phyloP scores from a whole-genome alignment of 768 basidiomycete genomes.

The Trametes maxima region DNA sequence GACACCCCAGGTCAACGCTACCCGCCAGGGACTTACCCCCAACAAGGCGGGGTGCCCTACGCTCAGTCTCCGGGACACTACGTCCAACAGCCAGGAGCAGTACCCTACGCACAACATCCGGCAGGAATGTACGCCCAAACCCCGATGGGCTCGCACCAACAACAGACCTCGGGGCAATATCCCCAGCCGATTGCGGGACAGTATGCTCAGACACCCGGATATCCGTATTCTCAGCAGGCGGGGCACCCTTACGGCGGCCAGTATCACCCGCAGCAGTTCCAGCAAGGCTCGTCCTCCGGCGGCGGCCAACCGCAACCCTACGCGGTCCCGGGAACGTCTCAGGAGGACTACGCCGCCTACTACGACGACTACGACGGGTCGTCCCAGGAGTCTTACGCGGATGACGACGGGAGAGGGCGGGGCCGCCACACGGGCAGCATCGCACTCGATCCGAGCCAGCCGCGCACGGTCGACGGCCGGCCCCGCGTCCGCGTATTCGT shows the following conservation, averaged over 20 bases:
- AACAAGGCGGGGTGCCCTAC: not conserved
- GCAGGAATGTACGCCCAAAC: too few relatives aligned
- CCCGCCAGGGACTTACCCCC: not conserved
- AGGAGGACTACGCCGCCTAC: not conserved
- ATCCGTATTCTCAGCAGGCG: not conserved
- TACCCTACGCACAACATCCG: too few relatives aligned
- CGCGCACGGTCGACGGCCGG: slow-evolving; percentile 18
- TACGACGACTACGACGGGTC: slow-evolving; percentile 9
- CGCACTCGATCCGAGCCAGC: slow-evolving; percentile 17
- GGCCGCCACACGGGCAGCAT: slow-evolving; percentile 3
- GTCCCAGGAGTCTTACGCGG: slow-evolving; percentile 1
- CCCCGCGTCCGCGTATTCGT: slow-evolving; percentile 20
- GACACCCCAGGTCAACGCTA: not conserved
- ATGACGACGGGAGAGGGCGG: slow-evolving; percentile 4
- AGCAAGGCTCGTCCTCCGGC: slow-evolving; percentile 7
- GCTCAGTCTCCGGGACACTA: not conserved
- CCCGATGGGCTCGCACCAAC: too few relatives aligned
- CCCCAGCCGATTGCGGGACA: not conserved
- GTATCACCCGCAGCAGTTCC: slow-evolving; percentile 2
- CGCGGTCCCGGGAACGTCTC: not conserved
- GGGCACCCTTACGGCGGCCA: not conserved
- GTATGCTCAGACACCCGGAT: not conserved
- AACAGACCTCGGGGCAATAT: too few relatives aligned
- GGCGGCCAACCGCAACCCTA: not conserved
- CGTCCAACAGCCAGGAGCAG: too few relatives aligned